A percentile compares a stretch with the other conserved stretches of the same genome.
phyloP scores from a whole-genome alignment of 1,284 basidiomycete genomes.

The Pterula multifida region DNA sequence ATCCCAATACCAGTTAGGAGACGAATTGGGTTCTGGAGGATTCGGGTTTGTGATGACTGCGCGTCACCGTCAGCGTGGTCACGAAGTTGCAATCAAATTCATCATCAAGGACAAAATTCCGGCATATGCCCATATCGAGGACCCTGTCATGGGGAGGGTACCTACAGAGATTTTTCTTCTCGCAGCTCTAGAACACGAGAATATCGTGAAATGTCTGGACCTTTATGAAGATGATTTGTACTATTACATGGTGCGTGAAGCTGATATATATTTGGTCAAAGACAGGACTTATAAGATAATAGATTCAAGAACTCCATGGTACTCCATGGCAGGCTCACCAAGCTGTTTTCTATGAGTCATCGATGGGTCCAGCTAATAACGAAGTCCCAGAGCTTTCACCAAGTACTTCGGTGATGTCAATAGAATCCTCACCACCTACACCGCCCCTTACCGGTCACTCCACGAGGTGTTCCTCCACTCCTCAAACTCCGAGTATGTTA shows the following conservation, averaged over 20 bases:
- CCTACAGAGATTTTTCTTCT: conserved; percentile 79
- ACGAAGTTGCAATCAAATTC: conserved; percentile 88
- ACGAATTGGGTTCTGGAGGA: conserved; percentile 82
- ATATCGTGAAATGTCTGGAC: conserved; percentile 75
- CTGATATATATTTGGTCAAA: conserved; percentile 4
- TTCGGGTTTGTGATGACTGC: conserved; percentile 90
- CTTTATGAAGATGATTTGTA: conserved; percentile 75
- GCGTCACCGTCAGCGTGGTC: conserved; percentile 34
- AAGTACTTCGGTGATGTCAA: neutral
- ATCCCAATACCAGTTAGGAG: conserved; percentile 52
- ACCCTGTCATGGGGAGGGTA: conserved; percentile 45
- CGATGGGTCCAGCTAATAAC: neutral
- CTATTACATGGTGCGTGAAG: conserved; percentile 68
- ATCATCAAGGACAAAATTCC: conserved; percentile 81
- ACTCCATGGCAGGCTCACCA: conserved; percentile 61
- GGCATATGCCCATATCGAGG: conserved; percentile 67
- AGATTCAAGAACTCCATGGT: conserved; percentile 90
- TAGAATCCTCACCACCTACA: conserved; percentile 3
- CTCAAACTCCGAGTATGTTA: neutral
- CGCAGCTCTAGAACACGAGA: conserved; percentile 62
- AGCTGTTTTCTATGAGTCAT: conserved; percentile 11
- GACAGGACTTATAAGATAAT: no score
- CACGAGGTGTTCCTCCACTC: neutral
- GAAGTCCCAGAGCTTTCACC: neutral
- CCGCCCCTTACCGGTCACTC: neutral